Percentiles rank a stretch among this genome's conserved stretches.
These are phyloP conservation scores for Conringia planisiliqua DNA, from an alignment of 345 rosid genomes.

Conservation along the genomic window DNA sequence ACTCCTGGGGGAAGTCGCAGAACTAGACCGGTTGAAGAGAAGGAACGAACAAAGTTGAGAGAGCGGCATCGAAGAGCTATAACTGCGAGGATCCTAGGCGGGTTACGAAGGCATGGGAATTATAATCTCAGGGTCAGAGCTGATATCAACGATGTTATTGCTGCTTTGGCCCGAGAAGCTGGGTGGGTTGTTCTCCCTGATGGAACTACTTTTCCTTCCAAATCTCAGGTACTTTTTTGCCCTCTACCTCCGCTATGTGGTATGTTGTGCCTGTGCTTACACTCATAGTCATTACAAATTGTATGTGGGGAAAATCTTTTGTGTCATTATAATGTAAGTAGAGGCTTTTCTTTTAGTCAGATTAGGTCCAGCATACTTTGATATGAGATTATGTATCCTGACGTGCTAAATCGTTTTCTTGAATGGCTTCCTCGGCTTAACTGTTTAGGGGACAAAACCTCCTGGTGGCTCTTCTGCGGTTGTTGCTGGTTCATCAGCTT, in stretches of 20 bases:
- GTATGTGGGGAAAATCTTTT: background rate
- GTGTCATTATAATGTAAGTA: background rate
- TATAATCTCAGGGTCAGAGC: conserved; percentile 99
- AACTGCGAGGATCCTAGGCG: conserved; percentile 96
- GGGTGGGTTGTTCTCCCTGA: conserved; percentile 99
- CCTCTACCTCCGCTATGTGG: background rate
- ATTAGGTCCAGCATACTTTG: background rate
- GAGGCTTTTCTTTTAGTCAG: background rate
- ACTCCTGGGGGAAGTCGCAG: conserved; percentile 75
- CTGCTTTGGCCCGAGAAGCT: conserved; percentile 99
- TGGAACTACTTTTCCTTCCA: conserved; percentile 97
- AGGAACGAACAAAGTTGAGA: conserved; percentile 94
- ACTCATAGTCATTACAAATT: background rate
- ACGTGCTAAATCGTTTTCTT: background rate
- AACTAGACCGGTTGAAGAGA: conserved; percentile 85
- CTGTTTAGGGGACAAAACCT: conserved; percentile 69
- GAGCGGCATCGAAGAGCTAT: conserved; percentile 97
- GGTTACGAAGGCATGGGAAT: conserved; percentile 93
- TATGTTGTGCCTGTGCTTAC: background rate
- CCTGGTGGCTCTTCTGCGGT: conserved; percentile 55
- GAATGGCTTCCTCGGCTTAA: background rate
- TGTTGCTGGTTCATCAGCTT: conserved; percentile 49
- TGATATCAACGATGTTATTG: conserved; percentile 97
- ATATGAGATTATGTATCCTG: background rate
- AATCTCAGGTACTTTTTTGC: conserved; percentile 67